These are phyloP conservation scores for Orbilia quercus DNA, from an alignment of 2,329 filamentous ascomycete genomes.

Conservation along the genomic window DNA sequence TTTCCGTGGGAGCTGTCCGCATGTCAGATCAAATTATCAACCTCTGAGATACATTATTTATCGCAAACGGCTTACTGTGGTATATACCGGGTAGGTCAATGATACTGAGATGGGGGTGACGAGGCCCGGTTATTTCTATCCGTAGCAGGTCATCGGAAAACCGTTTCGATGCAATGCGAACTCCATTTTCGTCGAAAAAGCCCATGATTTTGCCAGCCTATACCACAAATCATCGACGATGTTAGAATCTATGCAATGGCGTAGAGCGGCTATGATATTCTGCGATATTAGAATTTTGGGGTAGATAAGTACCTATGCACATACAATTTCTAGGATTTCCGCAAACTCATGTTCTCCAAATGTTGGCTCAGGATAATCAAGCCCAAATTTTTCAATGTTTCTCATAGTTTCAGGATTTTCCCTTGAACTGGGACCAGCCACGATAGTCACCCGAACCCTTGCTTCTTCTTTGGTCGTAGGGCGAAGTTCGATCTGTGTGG, in stretches of 20 bases:
- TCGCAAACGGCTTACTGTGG: slow-evolving; percentile 52
- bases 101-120: slow-evolving; percentile 57
- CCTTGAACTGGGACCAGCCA: slow-evolving; percentile 28
- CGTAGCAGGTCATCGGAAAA: slow-evolving; percentile 59
- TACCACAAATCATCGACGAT: background rate
- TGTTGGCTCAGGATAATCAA: slow-evolving; percentile 11
- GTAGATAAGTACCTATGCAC: too few species aligned
- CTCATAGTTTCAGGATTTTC: background rate
- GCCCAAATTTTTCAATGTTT: slow-evolving; percentile 10
- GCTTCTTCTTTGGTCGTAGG: slow-evolving; percentile 20
- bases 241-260: background rate
- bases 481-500: slow-evolving; percentile 59
- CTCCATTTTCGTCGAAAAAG: slow-evolving; percentile 15
- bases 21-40: background rate
- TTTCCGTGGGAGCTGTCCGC: slow-evolving; percentile 52
- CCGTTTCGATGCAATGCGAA: slow-evolving; percentile 5
- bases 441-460: slow-evolving; percentile 54
- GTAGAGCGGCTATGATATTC: too few species aligned
- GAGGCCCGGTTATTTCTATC: slow-evolving; percentile 57
- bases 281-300: too few species aligned
- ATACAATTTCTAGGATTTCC: too few species aligned
- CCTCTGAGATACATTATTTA: background rate
- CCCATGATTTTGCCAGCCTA: slow-evolving; percentile 57
- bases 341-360: slow-evolving; percentile 30
- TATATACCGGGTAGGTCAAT: slow-evolving; percentile 60